Evolutionary conservation across 2,329 filamentous ascomycete species (phyloP), one percentile per base, ranked within the genome.

Genomic region (Talaromyces amestolkiae): DNA sequence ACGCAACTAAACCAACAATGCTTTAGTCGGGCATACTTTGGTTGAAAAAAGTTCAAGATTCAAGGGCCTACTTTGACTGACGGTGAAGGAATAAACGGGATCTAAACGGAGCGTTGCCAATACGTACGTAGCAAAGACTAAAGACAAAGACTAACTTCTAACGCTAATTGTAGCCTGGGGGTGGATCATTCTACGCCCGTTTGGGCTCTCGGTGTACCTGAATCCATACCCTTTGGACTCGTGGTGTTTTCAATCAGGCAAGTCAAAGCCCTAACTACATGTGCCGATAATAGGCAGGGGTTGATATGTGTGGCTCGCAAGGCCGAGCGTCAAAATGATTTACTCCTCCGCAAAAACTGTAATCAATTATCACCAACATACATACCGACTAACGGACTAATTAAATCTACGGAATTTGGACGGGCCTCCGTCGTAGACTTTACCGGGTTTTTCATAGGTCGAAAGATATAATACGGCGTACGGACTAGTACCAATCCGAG

Each of bases 141-240:
- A 58, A 9, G 11, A 58, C 31, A 39, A 6, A 58, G 56, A 27
- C 56, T 58, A 58, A 31, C 39, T 58, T 43, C 17, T 17, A 31
- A 43, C 39, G 22, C 37, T 59, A 41, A 27, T n/a, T 45, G 37
- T 45, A 39, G 37, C 56, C 56, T n/a, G 56, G 56, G 56, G 56
- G 56, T 59, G 56, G 56, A 59, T 59, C 56, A 33, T 59, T 59
- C 56, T 59, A 59, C 60, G 24, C 60, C 60, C 10, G 22, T 62
- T 62, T 62, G 45, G 60, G 60, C 22, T 27, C 37, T 22, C 60
- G 60, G 60, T 62, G 60, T 53, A 24, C 47, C 56, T 59, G 56
- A 59, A n/a, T 22, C 22, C 22, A 45, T 27, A n/a, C 22, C 37
- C 9, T 45, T 27, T 31, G 19, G 39, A 43, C 13, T 43, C 22